Conservation (phyloP, 495 filamentous ascomycete species). For the Talaromyces adpressus region DNA sequence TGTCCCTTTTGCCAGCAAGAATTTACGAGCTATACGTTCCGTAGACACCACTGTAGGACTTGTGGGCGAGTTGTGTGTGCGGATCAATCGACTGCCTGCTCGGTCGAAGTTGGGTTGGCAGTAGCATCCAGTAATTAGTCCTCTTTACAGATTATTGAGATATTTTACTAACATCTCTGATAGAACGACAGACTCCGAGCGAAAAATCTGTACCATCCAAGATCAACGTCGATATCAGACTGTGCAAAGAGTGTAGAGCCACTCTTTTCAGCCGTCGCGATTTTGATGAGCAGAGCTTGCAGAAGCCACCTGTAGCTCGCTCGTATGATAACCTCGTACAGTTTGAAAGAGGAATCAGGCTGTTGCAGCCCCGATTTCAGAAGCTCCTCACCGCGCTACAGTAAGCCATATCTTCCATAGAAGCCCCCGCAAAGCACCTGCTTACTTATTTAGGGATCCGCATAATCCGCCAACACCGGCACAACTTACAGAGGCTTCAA, state of each 20-base stretch:
- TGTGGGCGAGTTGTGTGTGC: constrained; percentile 91
- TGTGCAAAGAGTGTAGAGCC: constrained; percentile 83
- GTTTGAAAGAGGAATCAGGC: constrained; percentile 81
- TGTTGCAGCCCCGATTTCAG: constrained; percentile 83
- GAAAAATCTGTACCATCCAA: constrained; percentile 52
- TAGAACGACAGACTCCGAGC: constrained; percentile 22
- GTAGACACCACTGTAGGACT: constrained; percentile 89
- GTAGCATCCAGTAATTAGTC: constrained; percentile 54
- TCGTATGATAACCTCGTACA: constrained; percentile 83
- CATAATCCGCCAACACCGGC: constrained; percentile 64
- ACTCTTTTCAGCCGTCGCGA: constrained; percentile 82
- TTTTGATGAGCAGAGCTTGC: constrained; percentile 61
- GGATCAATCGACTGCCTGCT: constrained; percentile 76
- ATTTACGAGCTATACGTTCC: constrained; percentile 80
- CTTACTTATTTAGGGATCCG: constrained; percentile 42
- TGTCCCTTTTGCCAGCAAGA: constrained; percentile 96
- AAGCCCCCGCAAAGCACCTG: background rate
- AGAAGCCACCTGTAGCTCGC: constrained; percentile 67
- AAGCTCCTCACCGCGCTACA: constrained; percentile 63
- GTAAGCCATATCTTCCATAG: constrained; percentile 23
- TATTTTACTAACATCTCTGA: background rate
- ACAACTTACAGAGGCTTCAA: constrained; percentile 81
- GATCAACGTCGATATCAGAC: constrained; percentile 71
- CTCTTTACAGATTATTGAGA: background rate
- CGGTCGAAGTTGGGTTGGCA: constrained; percentile 71